Base-by-base conservation (phyloP, 768 basidiomycete genomes). In the Tulasnella sp. region DNA sequence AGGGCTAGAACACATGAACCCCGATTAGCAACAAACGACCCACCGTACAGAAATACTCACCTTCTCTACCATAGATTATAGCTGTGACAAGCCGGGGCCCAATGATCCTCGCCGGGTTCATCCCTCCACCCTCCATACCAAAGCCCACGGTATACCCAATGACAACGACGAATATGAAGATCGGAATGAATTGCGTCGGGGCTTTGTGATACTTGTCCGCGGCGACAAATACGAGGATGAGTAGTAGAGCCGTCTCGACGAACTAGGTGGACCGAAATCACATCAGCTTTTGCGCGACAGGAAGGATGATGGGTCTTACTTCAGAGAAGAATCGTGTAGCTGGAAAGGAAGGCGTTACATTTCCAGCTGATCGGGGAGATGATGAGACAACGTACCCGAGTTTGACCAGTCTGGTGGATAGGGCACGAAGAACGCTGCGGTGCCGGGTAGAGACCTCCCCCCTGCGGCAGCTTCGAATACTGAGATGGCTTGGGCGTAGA, bases 51-150 rank as follows among this genome's bases (percentile, higher is more conserved):
- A 46, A n/a, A 46, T 6, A 19, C 42, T 19, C 27, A 86, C n/a
- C 83, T 83, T 5, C 75, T 81, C 79, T 39, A 21, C 54, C 54
- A 42, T 56, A 56, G 23, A 56, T 43, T 2, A 84, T 83, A 4
- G 82, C 75, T 1, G 82, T 83, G 64, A 84, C 66, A 34, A 85
- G 61, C 9, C 83, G 74, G 2, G 83, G 83, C 5, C 84, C 83
- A 27, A 85, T 69, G 67, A 85, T 84, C 63, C 84, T 79, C 29
- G 83, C 81, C 37, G 83, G 83, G 62, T 84, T 84, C 50, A 84
- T 69, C 4, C 82, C 79, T 40, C 75, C 80, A 4, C 82, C 84
- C 62, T 84, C 71, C 75, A 80, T 77, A 9, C 83, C 83, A 32
- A 84, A 71, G 15, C 72, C 69, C 1, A 73, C 63, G 42, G 77